Conservation (phyloP, 352 stramenopile species). For the Phytophthora quininea region DNA sequence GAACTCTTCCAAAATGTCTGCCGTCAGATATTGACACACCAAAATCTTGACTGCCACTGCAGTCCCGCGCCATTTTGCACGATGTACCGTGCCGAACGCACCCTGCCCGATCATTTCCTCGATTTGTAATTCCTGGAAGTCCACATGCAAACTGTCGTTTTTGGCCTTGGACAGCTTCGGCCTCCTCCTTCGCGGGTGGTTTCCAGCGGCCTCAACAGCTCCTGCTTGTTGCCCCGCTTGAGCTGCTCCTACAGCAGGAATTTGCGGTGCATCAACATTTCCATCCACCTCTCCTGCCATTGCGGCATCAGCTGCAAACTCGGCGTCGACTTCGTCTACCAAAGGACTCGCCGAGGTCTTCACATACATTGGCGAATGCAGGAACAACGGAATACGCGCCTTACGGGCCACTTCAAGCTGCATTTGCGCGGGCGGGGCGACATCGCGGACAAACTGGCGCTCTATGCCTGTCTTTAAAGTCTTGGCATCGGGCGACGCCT, state of each 20-base stretch:
- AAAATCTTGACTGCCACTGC: conserved; percentile 87
- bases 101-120: conserved; percentile 86
- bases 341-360: conserved; percentile 67
- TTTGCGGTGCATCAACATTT: conserved; percentile 18
- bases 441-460: conserved; percentile 73
- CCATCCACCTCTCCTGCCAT: conserved; percentile 10
- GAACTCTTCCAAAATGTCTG: conserved; percentile 88
- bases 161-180: conserved; percentile 53
- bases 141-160: conserved; percentile 82
- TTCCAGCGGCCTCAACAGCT: conserved; percentile 17
- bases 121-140: conserved; percentile 81
- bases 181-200: conserved; percentile 28
- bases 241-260: conserved; percentile 10
- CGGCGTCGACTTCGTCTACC: conserved; percentile 49
- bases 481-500: conserved; percentile 50
- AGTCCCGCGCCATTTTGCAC: conserved; percentile 73
- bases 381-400: conserved; percentile 81
- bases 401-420: conserved; percentile 85
- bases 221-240: conserved; percentile 5
- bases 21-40: conserved; percentile 81
- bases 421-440: conserved; percentile 84
- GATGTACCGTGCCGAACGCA: conserved; percentile 84
- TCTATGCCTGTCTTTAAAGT: conserved; percentile 60
- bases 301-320: conserved; percentile 25
- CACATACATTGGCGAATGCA: conserved; percentile 89